A percentile compares a stretch with the other conserved stretches of the same genome.
These are phyloP conservation scores for Cercospora nicotianae DNA, from an alignment of 2,329 filamentous ascomycete genomes.

Conservation along the genomic window DNA sequence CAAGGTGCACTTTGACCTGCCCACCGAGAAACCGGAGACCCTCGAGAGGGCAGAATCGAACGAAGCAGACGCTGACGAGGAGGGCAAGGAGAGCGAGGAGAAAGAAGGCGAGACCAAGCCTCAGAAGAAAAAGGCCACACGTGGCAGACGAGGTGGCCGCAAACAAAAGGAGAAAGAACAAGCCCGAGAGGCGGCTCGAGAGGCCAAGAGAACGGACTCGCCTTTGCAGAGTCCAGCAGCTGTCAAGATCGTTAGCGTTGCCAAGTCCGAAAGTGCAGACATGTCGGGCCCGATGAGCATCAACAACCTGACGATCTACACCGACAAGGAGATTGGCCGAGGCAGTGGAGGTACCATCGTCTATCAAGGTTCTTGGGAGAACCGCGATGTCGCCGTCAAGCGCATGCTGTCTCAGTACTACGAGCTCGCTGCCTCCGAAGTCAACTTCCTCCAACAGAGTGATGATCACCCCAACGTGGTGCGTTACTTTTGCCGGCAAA, in stretches of 20 bases:
- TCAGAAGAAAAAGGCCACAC: constrained; percentile 53
- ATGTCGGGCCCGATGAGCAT: constrained; percentile 56
- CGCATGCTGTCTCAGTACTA: constrained; percentile 95
- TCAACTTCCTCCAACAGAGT: constrained; percentile 83
- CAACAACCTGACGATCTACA: constrained; percentile 61
- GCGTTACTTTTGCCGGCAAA: constrained; percentile 90
- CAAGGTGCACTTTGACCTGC: constrained; percentile 23
- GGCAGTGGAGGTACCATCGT: constrained; percentile 98
- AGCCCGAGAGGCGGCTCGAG: constrained; percentile 38
- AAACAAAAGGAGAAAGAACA: constrained; percentile 47
- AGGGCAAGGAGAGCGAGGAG: constrained; percentile 28
- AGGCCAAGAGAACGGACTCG: constrained; percentile 35
- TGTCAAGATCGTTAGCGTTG: constrained; percentile 47
- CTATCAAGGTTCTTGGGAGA: constrained; percentile 87
- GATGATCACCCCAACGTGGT: constrained; percentile 97
- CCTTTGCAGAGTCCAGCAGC: constrained; percentile 28
- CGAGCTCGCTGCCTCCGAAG: constrained; percentile 92
- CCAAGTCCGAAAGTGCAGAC: constrained; percentile 44
- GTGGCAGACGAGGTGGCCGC: constrained; percentile 50
- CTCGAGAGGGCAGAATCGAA: constrained; percentile 25
- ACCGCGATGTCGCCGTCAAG: constrained; percentile 91
- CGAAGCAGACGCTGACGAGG: constrained; percentile 1
- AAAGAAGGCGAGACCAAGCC: constrained; percentile 30
- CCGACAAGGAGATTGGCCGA: constrained; percentile 62
- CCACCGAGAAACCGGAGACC: constrained; percentile 8